Base-by-base conservation (phyloP, 2,329 filamentous ascomycete genomes). In the Xylariaceae sp. region DNA sequence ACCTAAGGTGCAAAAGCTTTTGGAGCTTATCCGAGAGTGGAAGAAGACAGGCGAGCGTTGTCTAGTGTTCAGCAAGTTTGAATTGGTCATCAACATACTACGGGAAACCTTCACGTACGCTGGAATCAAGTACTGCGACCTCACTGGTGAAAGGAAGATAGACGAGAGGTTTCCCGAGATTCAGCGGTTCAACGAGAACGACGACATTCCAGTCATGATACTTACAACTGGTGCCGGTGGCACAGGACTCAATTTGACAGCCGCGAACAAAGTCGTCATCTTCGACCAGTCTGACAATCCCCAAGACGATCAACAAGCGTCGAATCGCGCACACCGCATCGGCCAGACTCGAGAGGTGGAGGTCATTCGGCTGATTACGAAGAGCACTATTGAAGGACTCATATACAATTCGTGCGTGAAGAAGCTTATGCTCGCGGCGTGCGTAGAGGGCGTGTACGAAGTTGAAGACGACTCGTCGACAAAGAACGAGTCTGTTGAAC, bases 251-350 rank as follows among this genome's bases (percentile, higher is more conserved):
- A 98, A 98, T 64, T 69, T 98, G 41, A 93, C 91, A 7, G 87
- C 86, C 28, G 93, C 93, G 4, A 97, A 97, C 71, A 97, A 96
- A 66, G 91, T 98, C 53, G 81, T 98, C 64, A 93, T 98, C 57
- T 96, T 97, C 62, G 93, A 98, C 64, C 86, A 87, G 49, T 88
- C 84, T n/a, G 95, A 96, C 68, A 98, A 98, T 55, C 93, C 93
- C 0, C 93, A 98, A 61, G 91, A 97, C 53, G 93, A 98, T 60
- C 83, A 95, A n/a, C 93, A 98, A 63, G 93, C 93, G 0, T 93
- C 97, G 71, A 97, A 98, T 63, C 83, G 93, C 15, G 93, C 93
- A 0, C 93, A 98, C 66, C 85, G 93, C 12, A 87, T 98, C 8
- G 93, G 93, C 0, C 93, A 98, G 69, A 90, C 79, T 22, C 75